These are phyloP conservation scores for Chaetomium sp. DNA, from an alignment of 2,329 filamentous ascomycete genomes.

Conservation along the genomic window DNA sequence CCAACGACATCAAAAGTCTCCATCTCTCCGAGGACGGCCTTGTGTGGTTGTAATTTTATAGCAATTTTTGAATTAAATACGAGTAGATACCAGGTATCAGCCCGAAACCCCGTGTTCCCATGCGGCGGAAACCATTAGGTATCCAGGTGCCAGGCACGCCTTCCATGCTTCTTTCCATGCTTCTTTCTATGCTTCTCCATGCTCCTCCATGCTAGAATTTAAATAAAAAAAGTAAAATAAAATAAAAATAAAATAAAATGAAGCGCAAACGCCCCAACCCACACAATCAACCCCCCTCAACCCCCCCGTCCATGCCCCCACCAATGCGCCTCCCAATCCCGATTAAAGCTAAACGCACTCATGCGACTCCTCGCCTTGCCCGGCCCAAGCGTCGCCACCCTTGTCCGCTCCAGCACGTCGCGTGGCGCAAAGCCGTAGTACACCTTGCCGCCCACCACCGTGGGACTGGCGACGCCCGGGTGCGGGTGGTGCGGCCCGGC, in stretches of 20 bases:
- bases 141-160: neutral
- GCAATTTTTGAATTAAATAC: too few relatives aligned
- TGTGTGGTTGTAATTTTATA: too few relatives aligned
- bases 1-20: too few relatives aligned
- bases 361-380: constrained; percentile 20
- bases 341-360: constrained; percentile 26
- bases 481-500: too few relatives aligned
- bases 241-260: neutral
- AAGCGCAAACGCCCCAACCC: neutral
- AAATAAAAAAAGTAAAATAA: neutral
- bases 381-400: constrained; percentile 24
- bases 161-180: neutral
- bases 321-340: constrained; percentile 23
- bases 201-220: neutral
- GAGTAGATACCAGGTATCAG: neutral
- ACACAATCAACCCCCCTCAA: neutral
- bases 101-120: neutral
- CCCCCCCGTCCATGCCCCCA: too few relatives aligned
- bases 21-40: too few relatives aligned
- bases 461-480: constrained; percentile 1
- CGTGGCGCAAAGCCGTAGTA: constrained; percentile 37
- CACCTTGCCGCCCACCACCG: constrained; percentile 23
- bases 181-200: neutral
- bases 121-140: neutral
- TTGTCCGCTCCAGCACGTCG: constrained; percentile 30